Evolutionary conservation across 495 filamentous ascomycete genomes (phyloP).

Genomic region (Lepraria neglecta): DNA sequence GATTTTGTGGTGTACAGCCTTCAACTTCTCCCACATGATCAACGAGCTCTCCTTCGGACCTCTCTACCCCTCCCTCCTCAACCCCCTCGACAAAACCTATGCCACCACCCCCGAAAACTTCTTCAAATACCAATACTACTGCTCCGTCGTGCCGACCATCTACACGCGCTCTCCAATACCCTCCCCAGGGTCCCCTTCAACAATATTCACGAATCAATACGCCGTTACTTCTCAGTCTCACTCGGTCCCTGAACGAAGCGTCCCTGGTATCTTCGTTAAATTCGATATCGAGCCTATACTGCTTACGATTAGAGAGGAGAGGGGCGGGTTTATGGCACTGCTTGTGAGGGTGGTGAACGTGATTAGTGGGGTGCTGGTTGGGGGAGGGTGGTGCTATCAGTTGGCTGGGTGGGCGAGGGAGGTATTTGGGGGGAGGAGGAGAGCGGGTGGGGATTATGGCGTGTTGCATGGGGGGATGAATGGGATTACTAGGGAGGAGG

Average conservation of each 20-base stretch:
- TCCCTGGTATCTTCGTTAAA: conserved; percentile 97
- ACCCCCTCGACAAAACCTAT: conserved; percentile 89
- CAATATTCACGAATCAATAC: conserved; percentile 94
- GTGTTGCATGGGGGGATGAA: conserved; percentile 37
- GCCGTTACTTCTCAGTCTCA: conserved; percentile 82
- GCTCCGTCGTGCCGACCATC: conserved; percentile 92
- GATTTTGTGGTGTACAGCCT: conserved; percentile 45
- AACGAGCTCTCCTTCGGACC: conserved; percentile 95
- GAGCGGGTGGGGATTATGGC: conserved; percentile 28
- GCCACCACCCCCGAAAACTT: conserved; percentile 70
- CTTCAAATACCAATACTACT: conserved; percentile 97
- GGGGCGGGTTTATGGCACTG: conserved; percentile 66
- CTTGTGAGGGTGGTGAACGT: conserved; percentile 69
- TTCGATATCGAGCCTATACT: conserved; percentile 97
- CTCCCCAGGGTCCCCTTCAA: conserved; percentile 33
- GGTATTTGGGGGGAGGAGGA: conserved; percentile 40
- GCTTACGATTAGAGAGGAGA: conserved; percentile 74
- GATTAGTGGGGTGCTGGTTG: conserved; percentile 55
- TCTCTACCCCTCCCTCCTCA: conserved; percentile 85
- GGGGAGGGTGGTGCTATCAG: conserved; percentile 59
- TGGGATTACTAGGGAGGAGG: conserved; percentile 45
- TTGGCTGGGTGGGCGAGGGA: conserved; percentile 49
- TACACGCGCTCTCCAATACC: conserved; percentile 55
- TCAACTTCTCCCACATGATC: conserved; percentile 98
- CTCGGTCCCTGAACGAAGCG: conserved; percentile 56